Evolutionary conservation across 306 rosid species (phyloP).

Genomic region (Rosa lucieae): DNA sequence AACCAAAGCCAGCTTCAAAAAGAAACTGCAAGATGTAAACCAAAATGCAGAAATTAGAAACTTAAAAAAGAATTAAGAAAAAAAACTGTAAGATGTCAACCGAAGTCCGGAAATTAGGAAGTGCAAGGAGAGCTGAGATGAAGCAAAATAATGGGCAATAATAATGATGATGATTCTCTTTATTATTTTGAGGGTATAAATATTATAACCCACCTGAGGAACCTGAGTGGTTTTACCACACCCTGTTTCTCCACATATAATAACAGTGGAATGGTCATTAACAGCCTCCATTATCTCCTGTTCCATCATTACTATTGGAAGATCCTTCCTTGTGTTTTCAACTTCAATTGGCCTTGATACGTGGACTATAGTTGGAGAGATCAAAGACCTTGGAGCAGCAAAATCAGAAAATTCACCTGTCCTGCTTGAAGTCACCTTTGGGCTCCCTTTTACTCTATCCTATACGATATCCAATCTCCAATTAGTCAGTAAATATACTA

Average conservation of each 20-base stretch:
- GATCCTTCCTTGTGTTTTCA: constrained; percentile 74
- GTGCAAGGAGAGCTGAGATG: background rate
- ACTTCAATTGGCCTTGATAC: constrained; percentile 72
- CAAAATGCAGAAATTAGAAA: constrained; percentile 15
- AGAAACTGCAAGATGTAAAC: constrained; percentile 52
- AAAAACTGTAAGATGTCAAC: background rate
- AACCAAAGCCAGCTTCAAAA: constrained; percentile 90
- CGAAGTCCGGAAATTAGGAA: background rate
- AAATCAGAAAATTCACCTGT: constrained; percentile 27
- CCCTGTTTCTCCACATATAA: constrained; percentile 96
- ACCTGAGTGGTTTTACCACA: constrained; percentile 99
- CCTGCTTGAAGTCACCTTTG: constrained; percentile 26
- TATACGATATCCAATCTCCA: constrained; percentile 37
- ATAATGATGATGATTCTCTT: background rate
- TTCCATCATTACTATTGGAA: constrained; percentile 97
- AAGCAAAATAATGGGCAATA: background rate
- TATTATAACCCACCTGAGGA: constrained; percentile 66
- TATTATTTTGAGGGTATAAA: background rate
- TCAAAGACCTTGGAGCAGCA: constrained; percentile 31
- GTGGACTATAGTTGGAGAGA: constrained; percentile 67
- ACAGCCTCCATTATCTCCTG: constrained; percentile 98
- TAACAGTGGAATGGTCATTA: constrained; percentile 64
- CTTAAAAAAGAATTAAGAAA: constrained; percentile 8
- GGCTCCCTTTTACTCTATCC: constrained; percentile 39
- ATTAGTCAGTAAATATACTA: background rate